A percentile compares a stretch with the other conserved stretches of the same genome.
Evolutionary conservation across 148 eudicot species (phyloP).

Genomic region (Gaultheria prostrata): DNA sequence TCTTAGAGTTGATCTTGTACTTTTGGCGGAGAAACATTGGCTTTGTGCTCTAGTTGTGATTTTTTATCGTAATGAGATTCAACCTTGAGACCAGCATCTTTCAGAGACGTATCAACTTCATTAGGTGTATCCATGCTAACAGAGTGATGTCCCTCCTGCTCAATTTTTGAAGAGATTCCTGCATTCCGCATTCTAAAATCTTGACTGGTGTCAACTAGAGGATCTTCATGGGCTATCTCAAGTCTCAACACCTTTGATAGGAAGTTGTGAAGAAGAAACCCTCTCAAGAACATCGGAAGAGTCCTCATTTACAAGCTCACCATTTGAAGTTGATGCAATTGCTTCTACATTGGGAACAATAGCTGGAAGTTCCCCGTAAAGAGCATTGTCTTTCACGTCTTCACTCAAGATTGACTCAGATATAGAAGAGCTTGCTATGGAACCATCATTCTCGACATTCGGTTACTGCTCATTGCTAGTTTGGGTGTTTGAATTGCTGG

Average conservation of each 20-base stretch:
- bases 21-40: conserved; percentile 34
- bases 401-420: conserved; percentile 36
- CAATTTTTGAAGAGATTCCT: conserved; percentile 32
- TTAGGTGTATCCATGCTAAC: conserved; percentile 29
- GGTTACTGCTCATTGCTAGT: conserved; percentile 39
- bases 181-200: conserved; percentile 31
- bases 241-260: conserved; percentile 35
- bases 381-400: conserved; percentile 30
- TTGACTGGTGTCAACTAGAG: conserved; percentile 40
- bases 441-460: conserved; percentile 30
- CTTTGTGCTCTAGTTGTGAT: conserved; percentile 34
- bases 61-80: conserved; percentile 38
- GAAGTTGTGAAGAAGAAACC: conserved; percentile 25
- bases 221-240: conserved; percentile 37
- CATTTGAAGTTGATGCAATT: conserved; percentile 34
- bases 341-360: conserved; percentile 26
- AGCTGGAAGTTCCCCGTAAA: conserved; percentile 29
- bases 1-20: conserved; percentile 88
- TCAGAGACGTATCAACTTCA: conserved; percentile 30
- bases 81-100: conserved; percentile 32
- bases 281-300: conserved; percentile 28
- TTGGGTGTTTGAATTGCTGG: conserved; percentile 28
- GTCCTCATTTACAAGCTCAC: conserved; percentile 29
- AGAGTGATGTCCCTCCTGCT: conserved; percentile 38
- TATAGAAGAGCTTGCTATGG: conserved; percentile 29